Conservation (phyloP, 495 filamentous ascomycete genomes). For the Penicillium herquei region DNA sequence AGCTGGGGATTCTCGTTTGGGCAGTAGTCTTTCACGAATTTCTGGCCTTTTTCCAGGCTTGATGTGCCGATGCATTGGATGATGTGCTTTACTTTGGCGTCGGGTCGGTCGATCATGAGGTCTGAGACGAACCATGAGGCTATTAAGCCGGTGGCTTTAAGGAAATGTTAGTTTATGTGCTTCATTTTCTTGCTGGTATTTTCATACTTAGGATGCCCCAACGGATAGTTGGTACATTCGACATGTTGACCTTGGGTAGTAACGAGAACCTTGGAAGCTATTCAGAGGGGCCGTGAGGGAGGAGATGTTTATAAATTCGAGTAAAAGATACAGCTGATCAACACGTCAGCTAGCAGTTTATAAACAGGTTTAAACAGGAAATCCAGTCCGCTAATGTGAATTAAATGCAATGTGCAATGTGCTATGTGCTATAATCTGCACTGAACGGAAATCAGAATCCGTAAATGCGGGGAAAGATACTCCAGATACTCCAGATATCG, state of each 20-base stretch:
- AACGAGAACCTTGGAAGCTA: neutral
- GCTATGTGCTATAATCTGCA: too few species aligned
- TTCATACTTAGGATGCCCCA: slow-evolving; percentile 18
- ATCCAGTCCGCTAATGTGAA: neutral
- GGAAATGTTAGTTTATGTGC: neutral
- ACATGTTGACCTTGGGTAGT: neutral
- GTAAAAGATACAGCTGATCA: neutral
- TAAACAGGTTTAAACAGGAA: neutral
- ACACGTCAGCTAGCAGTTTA: neutral
- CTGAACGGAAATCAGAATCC: neutral
- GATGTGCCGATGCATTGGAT: slow-evolving; percentile 36
- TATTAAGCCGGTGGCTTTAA: slow-evolving; percentile 23
- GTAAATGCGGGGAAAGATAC: neutral
- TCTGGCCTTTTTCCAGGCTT: slow-evolving; percentile 23
- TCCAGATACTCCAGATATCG: too few species aligned
- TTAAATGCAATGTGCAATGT: neutral
- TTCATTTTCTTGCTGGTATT: neutral
- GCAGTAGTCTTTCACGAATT: slow-evolving; percentile 23
- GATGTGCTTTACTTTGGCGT: slow-evolving; percentile 27
- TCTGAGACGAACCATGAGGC: slow-evolving; percentile 30
- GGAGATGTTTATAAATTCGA: neutral
- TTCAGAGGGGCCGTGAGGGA: neutral
- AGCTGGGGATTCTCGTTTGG: slow-evolving; percentile 13
- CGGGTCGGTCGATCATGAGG: slow-evolving; percentile 17
- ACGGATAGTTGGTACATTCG: slow-evolving; percentile 9